phyloP scores from a whole-genome alignment of 305 asterid genomes.

The Andrographis paniculata region DNA sequence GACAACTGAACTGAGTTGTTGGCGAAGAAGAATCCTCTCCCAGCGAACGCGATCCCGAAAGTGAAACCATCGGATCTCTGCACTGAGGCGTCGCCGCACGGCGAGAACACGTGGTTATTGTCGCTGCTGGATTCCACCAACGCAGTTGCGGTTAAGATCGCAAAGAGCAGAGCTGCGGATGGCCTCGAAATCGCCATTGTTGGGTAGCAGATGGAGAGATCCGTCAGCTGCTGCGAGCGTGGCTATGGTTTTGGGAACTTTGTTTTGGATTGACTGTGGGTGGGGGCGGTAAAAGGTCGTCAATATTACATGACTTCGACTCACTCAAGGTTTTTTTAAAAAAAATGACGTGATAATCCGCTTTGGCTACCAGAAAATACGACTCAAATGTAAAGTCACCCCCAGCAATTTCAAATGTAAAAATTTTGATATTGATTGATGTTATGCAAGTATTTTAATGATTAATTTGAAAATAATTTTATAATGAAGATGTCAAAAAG shows the following conservation, averaged over 20 bases:
- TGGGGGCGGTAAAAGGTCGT: no score
- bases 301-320: no score
- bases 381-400: no score
- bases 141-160: slow-evolving; percentile 17
- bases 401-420: no score
- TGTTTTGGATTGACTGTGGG: no score
- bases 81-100: slow-evolving; percentile 69
- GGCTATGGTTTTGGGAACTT: not conserved
- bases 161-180: slow-evolving; percentile 11
- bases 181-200: slow-evolving; percentile 37
- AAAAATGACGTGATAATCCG: no score
- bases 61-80: slow-evolving; percentile 83
- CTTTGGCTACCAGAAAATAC: no score
- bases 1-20: slow-evolving; percentile 60
- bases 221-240: slow-evolving; percentile 25
- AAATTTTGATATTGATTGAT: no score
- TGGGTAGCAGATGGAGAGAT: slow-evolving; percentile 7
- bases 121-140: slow-evolving; percentile 45
- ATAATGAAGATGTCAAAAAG: no score
- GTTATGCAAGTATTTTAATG: no score
- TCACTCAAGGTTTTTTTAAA: no score
- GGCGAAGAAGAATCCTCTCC: slow-evolving; percentile 35
- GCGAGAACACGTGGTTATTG: slow-evolving; percentile 58
- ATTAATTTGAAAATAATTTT: no score
- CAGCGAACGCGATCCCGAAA: slow-evolving; percentile 69